phyloP scores from a whole-genome alignment of 2,329 filamentous ascomycete genomes.

The Samsoniella hepiali region DNA sequence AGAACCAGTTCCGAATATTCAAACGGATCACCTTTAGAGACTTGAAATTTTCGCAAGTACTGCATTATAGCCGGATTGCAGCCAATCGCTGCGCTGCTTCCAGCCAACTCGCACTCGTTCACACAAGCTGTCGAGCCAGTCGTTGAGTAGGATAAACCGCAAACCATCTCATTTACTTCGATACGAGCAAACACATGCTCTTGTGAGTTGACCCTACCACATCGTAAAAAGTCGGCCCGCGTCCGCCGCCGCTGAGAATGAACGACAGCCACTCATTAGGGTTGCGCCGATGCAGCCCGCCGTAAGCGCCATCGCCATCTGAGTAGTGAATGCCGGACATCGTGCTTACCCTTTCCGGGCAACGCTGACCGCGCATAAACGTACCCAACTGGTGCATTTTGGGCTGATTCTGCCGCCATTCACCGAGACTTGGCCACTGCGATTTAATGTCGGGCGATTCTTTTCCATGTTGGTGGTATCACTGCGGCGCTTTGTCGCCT shows the following conservation, averaged over 20 bases:
- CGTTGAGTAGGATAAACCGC: no score
- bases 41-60: no score
- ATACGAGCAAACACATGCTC: no score
- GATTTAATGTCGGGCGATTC: neutral
- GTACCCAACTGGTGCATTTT: neutral
- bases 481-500: no score
- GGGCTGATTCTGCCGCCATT: neutral
- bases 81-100: no score
- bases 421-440: neutral
- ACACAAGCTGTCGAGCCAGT: no score
- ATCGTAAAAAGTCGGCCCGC: neutral
- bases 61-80: no score
- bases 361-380: neutral
- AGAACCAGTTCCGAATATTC: neutral
- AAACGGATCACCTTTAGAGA: neutral
- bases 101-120: no score
- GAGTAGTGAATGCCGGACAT: constrained; percentile 7
- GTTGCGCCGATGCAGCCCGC: neutral
- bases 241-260: constrained; percentile 8
- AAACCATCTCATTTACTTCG: no score
- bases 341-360: constrained; percentile 8
- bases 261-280: constrained; percentile 8
- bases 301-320: constrained; percentile 14
- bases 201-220: no score
- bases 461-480: neutral